Conservation (phyloP, 768 basidiomycete genomes). For the Hortiboletus flavorubellus region DNA sequence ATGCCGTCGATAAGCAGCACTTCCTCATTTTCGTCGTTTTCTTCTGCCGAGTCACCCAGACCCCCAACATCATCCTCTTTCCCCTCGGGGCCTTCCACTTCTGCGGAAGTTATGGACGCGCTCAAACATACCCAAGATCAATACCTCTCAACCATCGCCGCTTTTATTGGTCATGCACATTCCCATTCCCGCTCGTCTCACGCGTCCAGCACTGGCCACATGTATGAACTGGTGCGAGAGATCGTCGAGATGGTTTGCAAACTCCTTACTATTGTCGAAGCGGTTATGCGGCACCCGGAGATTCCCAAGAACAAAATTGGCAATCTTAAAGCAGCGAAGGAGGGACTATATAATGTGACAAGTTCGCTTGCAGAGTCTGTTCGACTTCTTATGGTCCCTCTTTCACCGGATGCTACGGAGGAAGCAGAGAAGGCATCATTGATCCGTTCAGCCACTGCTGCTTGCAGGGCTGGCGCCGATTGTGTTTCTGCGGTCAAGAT, state of each 20-base stretch:
- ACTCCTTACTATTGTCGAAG: constrained; percentile 87
- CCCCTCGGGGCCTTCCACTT: constrained; percentile 68
- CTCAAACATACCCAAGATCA: constrained; percentile 85
- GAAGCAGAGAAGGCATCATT: constrained; percentile 79
- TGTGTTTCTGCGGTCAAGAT: constrained; percentile 84
- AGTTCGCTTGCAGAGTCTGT: constrained; percentile 87
- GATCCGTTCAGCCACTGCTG: constrained; percentile 82
- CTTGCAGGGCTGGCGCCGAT: constrained; percentile 83
- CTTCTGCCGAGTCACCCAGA: constrained; percentile 55
- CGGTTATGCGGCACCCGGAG: constrained; percentile 74
- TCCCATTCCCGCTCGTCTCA: constrained; percentile 88
- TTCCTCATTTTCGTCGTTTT: constrained; percentile 67
- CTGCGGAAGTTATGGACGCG: constrained; percentile 68
- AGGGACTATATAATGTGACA: constrained; percentile 79
- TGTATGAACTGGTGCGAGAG: constrained; percentile 94
- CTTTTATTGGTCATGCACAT: constrained; percentile 96
- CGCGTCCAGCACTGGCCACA: constrained; percentile 87
- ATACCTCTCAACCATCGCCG: constrained; percentile 91
- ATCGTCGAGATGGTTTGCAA: constrained; percentile 93
- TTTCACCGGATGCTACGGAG: constrained; percentile 51
- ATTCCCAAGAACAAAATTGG: constrained; percentile 61
- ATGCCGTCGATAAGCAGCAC: constrained; percentile 63
- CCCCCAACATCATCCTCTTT: constrained; percentile 49
- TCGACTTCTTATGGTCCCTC: constrained; percentile 62
- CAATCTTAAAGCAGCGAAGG: constrained; percentile 68